Evolutionary conservation across 805 yeast species (phyloP).

Genomic region (Lachancea waltii): DNA sequence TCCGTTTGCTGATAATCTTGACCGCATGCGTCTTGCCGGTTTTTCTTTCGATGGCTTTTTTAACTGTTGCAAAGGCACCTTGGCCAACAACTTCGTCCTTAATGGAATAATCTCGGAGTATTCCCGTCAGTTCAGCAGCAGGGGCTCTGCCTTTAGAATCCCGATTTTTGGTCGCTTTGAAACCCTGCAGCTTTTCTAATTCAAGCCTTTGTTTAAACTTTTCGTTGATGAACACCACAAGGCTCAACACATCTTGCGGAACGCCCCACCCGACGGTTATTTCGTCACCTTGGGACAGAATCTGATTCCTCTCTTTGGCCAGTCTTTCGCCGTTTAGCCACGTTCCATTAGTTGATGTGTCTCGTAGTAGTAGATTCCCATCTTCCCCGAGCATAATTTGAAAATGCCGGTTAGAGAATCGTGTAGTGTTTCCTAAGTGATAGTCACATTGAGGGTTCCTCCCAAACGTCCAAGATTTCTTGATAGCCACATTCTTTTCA

Average conservation of each 20-base stretch:
- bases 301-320: constrained; percentile 70
- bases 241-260: constrained; percentile 51
- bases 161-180: constrained; percentile 1
- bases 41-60: constrained; percentile 78
- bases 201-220: constrained; percentile 27
- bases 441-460: constrained; percentile 61
- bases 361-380: constrained; percentile 45
- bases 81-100: constrained; percentile 86
- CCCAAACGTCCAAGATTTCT: constrained; percentile 64
- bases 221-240: constrained; percentile 41
- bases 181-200: constrained; percentile 12
- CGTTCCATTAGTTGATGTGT: constrained; percentile 88
- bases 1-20: constrained; percentile 78
- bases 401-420: constrained; percentile 72
- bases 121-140: constrained; percentile 35
- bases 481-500: constrained; percentile 21
- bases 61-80: constrained; percentile 97
- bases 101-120: constrained; percentile 65
- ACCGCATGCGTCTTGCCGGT: constrained; percentile 87
- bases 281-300: constrained; percentile 88
- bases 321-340: constrained; percentile 68
- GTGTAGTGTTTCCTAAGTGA: constrained; percentile 50
- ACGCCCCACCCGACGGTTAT: constrained; percentile 86
- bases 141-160: constrained; percentile 4
- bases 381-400: constrained; percentile 59